phyloP scores from a whole-genome alignment of 352 stramenopile genomes.

The Globisporangium polare region DNA sequence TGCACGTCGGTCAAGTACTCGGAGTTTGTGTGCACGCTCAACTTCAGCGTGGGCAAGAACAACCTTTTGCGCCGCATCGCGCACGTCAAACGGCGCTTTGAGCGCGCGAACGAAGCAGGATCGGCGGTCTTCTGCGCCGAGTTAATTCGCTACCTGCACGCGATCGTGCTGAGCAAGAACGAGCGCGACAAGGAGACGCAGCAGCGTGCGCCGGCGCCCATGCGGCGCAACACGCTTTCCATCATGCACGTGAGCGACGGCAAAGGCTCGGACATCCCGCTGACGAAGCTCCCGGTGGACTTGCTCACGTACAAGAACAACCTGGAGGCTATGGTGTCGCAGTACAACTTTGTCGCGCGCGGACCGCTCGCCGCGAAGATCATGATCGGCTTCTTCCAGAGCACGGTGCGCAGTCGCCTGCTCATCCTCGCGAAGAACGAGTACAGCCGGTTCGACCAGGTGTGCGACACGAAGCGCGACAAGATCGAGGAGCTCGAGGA shows the following conservation, averaged over 20 bases:
- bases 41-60: conserved; percentile 57
- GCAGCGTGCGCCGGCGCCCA: conserved; percentile 31
- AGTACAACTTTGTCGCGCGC: conserved; percentile 73
- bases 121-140: conserved; percentile 67
- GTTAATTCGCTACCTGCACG: conserved; percentile 61
- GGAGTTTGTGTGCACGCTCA: conserved; percentile 40
- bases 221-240: conserved; percentile 46
- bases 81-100: conserved; percentile 48
- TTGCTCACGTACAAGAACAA: conserved; percentile 79
- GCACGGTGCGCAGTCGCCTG: conserved; percentile 44
- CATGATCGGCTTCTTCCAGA: conserved; percentile 57
- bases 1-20: conserved; percentile 28
- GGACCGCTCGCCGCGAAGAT: conserved; percentile 44
- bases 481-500: conserved; percentile 51
- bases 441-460: conserved; percentile 55
- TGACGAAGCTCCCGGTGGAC: conserved; percentile 58
- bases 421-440: conserved; percentile 43
- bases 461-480: conserved; percentile 42
- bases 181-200: conserved; percentile 55
- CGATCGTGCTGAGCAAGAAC: conserved; percentile 64
- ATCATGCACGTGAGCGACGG: conserved; percentile 36
- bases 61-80: conserved; percentile 47
- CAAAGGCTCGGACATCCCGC: conserved; percentile 20
- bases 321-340: conserved; percentile 69
- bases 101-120: conserved; percentile 53